phyloP scores from a whole-genome alignment of 1,284 basidiomycete species.

The Leccinum cinnamomeum region DNA sequence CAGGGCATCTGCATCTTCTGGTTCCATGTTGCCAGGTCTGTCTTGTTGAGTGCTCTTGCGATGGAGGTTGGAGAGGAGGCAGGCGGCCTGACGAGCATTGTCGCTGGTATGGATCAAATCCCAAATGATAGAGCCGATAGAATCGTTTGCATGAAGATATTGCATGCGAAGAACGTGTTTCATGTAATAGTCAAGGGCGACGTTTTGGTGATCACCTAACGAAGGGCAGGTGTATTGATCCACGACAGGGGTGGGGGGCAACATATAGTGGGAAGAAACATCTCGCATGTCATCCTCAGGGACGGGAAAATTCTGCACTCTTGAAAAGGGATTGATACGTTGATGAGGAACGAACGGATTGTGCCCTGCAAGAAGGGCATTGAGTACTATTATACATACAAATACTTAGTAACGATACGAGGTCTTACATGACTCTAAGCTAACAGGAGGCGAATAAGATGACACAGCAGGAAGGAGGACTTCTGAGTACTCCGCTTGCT shows the following conservation, averaged over 20 bases:
- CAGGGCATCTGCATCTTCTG: slow-evolving; percentile 31
- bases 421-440: slow-evolving; percentile 63
- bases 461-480: slow-evolving; percentile 41
- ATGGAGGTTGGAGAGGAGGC: slow-evolving; percentile 43
- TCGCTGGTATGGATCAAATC: slow-evolving; percentile 38
- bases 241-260: slow-evolving; percentile 9
- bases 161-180: slow-evolving; percentile 59
- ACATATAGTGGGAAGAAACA: slow-evolving; percentile 27
- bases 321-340: slow-evolving; percentile 31
- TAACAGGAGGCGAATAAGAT: slow-evolving; percentile 39
- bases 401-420: slow-evolving; percentile 64
- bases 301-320: slow-evolving; percentile 14
- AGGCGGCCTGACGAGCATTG: slow-evolving; percentile 54
- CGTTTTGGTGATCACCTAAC: slow-evolving; percentile 22
- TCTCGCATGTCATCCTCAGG: slow-evolving; percentile 15
- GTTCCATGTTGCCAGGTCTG: slow-evolving; percentile 22
- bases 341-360: slow-evolving; percentile 23
- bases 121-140: slow-evolving; percentile 51
- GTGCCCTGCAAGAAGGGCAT: slow-evolving; percentile 56
- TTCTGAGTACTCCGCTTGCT: slow-evolving; percentile 39
- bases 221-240: slow-evolving; percentile 17
- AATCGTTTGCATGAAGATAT: slow-evolving; percentile 61
- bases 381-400: slow-evolving; percentile 66
- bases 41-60: slow-evolving; percentile 26
- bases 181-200: slow-evolving; percentile 35